Evolutionary conservation across 2,329 filamentous ascomycete species (phyloP).

Genomic region (Graphilbum ipis-grandicollis): DNA sequence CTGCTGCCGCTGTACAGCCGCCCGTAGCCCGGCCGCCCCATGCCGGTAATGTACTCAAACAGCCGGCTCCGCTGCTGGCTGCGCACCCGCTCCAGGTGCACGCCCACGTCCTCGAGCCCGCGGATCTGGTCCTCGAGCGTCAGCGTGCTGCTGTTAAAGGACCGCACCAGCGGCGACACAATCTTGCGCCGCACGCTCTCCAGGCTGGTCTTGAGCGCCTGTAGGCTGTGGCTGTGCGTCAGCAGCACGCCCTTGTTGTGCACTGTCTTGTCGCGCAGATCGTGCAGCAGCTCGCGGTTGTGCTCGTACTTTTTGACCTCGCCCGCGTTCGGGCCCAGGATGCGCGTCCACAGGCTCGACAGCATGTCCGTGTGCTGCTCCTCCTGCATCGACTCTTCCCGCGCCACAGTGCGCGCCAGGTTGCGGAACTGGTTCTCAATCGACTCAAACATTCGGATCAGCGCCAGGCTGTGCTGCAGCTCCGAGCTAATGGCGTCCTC

Average conservation of each 20-base stretch:
- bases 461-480: constrained; percentile 57
- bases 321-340: constrained; percentile 59
- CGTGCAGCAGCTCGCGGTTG: constrained; percentile 63
- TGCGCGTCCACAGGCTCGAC: constrained; percentile 67
- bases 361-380: constrained; percentile 66
- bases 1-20: background rate
- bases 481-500: constrained; percentile 82
- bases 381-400: constrained; percentile 69
- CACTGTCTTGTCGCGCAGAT: constrained; percentile 67
- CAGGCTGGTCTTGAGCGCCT: constrained; percentile 71
- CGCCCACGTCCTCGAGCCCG: constrained; percentile 64
- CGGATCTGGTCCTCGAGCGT: constrained; percentile 73
- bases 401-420: constrained; percentile 67
- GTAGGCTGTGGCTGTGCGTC: constrained; percentile 69
- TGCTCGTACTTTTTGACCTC: constrained; percentile 81
- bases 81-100: constrained; percentile 58
- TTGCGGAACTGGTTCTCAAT: constrained; percentile 86
- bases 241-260: constrained; percentile 75
- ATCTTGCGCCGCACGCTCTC: constrained; percentile 72
- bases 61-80: constrained; percentile 69
- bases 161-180: constrained; percentile 65
- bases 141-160: constrained; percentile 48
- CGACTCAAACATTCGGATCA: constrained; percentile 80
- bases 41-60: constrained; percentile 62
- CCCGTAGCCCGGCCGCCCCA: background rate